A percentile compares a stretch with the other conserved stretches of the same genome.
Evolutionary conservation across 768 basidiomycete genomes (phyloP).

Genomic region (Tulasnella sp.): DNA sequence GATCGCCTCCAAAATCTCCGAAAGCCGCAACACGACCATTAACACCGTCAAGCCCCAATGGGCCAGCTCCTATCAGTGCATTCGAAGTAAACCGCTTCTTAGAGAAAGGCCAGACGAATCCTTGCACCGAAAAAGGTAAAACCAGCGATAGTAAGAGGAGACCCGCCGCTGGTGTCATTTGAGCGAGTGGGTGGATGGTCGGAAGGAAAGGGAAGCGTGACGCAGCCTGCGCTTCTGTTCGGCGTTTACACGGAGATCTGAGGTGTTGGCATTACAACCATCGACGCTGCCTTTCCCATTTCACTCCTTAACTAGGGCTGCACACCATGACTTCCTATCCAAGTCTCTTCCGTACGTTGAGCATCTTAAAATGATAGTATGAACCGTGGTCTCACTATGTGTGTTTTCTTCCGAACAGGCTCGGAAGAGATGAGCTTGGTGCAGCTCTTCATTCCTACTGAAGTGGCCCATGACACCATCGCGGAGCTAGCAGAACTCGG

Average conservation of each 20-base stretch:
- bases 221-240: constrained; percentile 1
- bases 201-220: neutral
- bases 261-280: constrained; percentile 10
- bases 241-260: neutral
- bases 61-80: constrained; percentile 65
- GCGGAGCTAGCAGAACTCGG: constrained; percentile 92
- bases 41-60: constrained; percentile 56
- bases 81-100: constrained; percentile 79
- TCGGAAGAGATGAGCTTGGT: constrained; percentile 98
- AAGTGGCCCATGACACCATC: constrained; percentile 95
- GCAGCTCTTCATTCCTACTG: constrained; percentile 92
- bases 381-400: neutral
- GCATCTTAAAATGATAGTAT: too few relatives aligned
- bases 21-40: constrained; percentile 72
- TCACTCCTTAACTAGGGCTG: neutral
- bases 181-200: constrained; percentile 1
- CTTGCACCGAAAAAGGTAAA: neutral
- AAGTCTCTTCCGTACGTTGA: constrained; percentile 18
- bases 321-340: constrained; percentile 18
- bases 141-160: neutral
- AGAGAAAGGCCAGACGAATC: constrained; percentile 63
- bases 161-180: neutral
- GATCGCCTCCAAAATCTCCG: constrained; percentile 94
- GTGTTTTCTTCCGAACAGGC: constrained; percentile 35
- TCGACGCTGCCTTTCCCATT: neutral